Conservation (phyloP, 1,139 yeast species). For the Pichia sp. region DNA sequence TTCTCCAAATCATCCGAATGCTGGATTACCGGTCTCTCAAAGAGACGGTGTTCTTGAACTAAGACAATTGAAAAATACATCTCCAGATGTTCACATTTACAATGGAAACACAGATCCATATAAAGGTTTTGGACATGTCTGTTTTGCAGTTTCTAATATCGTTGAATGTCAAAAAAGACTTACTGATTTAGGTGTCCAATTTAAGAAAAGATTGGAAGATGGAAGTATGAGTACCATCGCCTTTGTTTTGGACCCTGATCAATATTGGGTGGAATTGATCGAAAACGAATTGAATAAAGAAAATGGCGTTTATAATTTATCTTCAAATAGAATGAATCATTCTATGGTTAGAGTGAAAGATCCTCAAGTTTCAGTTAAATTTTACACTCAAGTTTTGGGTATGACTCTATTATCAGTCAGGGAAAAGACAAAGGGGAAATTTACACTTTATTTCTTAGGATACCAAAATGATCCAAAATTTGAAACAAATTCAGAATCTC, state of each 20-base stretch:
- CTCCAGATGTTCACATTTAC: constrained; percentile 43
- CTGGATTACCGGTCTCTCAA: constrained; percentile 48
- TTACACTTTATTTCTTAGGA: constrained; percentile 80
- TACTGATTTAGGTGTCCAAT: constrained; percentile 55
- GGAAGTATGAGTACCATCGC: constrained; percentile 94
- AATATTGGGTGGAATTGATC: constrained; percentile 92
- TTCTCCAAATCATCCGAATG: constrained; percentile 35
- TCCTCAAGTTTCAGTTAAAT: constrained; percentile 64
- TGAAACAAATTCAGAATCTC: constrained; percentile 32
- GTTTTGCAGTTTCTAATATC: constrained; percentile 80
- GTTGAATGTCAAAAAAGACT: constrained; percentile 52
- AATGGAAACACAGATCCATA: constrained; percentile 80
- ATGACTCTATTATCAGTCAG: constrained; percentile 58
- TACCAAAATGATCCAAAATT: constrained; percentile 39
- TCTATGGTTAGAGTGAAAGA: constrained; percentile 91
- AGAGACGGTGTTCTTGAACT: constrained; percentile 79
- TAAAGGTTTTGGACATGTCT: constrained; percentile 92
- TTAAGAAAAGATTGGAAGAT: constrained; percentile 76
- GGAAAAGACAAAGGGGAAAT: constrained; percentile 62
- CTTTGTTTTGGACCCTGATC: constrained; percentile 90
- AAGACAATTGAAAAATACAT: constrained; percentile 62
- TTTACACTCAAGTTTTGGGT: constrained; percentile 74
- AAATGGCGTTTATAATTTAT: background rate
- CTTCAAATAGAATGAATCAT: constrained; percentile 64
- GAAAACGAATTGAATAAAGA: constrained; percentile 37